Evolutionary conservation across 441 rosid genomes (phyloP).

Genomic region (Kokia cookei): DNA sequence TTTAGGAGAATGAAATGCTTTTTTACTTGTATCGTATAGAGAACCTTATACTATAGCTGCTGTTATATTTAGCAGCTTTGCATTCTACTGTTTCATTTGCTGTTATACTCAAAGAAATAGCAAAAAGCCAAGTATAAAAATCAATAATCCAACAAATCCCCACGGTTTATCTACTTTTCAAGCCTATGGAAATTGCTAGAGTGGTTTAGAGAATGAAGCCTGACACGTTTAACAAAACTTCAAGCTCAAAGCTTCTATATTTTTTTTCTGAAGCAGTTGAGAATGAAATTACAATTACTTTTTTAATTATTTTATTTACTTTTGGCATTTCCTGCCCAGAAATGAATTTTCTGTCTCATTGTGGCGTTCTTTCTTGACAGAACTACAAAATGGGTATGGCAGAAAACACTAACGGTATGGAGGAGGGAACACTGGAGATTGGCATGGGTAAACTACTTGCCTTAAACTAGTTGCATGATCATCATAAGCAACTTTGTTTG

Average conservation of each 20-base stretch:
- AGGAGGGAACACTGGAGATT: conserved; percentile 76
- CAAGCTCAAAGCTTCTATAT: background rate
- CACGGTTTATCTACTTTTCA: background rate
- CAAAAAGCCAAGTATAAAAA: background rate
- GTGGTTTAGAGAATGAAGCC: background rate
- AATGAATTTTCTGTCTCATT: background rate
- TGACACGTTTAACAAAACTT: background rate
- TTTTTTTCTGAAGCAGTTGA: background rate
- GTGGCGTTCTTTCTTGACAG: conserved; percentile 2
- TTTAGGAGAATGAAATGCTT: background rate
- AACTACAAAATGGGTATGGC: conserved; percentile 34
- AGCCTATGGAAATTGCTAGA: background rate
- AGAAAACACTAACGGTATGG: conserved; percentile 45
- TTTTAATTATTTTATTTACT: background rate
- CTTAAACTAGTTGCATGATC: background rate
- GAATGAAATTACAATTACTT: background rate
- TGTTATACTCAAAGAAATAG: background rate
- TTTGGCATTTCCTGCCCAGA: background rate
- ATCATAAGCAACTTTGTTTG: background rate
- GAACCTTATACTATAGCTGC: background rate
- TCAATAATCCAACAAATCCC: background rate
- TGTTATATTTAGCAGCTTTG: background rate
- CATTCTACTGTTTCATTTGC: background rate
- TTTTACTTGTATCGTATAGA: background rate
- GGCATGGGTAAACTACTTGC: conserved; percentile 70